Evolutionary conservation across 176 grass and related monocot species (phyloP).

Genomic region (Elaeis guineensis): DNA sequence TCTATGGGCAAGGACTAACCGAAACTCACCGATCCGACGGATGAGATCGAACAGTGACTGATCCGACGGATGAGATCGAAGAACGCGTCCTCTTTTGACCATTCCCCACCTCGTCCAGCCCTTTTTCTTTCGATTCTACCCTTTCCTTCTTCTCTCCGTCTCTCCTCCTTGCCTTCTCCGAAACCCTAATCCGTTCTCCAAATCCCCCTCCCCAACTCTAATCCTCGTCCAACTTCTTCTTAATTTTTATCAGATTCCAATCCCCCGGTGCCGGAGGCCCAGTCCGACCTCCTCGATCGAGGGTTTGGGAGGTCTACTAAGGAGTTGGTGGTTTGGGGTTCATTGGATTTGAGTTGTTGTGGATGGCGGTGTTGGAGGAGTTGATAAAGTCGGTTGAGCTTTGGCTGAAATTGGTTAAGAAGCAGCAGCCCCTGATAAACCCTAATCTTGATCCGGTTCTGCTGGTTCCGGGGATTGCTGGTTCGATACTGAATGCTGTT

Average conservation of each 20-base stretch:
- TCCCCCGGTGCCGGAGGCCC: no score
- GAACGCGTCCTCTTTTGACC: no score
- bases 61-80: no score
- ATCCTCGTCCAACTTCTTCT: no score
- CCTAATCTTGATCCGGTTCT: slow-evolving; percentile 77
- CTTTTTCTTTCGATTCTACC: no score
- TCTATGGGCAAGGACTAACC: no score
- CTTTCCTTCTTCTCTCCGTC: neutral
- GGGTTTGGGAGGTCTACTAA: neutral
- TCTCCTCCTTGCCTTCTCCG: neutral
- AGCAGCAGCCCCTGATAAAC: slow-evolving; percentile 48
- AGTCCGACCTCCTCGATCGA: no score
- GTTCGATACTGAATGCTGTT: slow-evolving; percentile 66
- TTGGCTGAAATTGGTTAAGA: slow-evolving; percentile 48
- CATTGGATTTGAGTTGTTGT: neutral
- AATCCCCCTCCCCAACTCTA: neutral
- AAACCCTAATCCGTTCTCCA: neutral
- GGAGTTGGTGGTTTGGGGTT: neutral
- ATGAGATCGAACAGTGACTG: no score
- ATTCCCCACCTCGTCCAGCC: no score
- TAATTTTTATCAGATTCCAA: no score
- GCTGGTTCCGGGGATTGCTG: slow-evolving; percentile 74
- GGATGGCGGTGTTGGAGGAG: slow-evolving; percentile 63
- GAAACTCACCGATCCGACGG: no score
- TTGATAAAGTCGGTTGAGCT: slow-evolving; percentile 76